Conservation (phyloP, 176 grass and related monocot genomes). For the Zoysia japonica region DNA sequence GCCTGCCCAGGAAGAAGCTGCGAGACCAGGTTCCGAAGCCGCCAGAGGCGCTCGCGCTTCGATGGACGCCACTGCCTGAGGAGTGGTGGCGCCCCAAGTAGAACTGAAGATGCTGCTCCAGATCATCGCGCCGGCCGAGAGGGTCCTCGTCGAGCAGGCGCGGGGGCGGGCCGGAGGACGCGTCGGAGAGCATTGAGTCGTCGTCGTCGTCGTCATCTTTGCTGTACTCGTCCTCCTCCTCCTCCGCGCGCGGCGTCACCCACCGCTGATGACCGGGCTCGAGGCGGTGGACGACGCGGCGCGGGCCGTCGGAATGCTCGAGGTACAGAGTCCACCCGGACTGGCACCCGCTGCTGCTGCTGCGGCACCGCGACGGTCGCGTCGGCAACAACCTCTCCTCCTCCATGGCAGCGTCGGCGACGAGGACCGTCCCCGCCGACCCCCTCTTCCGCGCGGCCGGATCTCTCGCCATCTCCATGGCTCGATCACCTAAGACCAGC, state of each 20-base stretch:
- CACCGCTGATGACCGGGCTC: background rate
- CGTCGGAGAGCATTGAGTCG: conserved; percentile 87
- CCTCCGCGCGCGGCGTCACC: conserved; percentile 14
- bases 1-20: too few species aligned
- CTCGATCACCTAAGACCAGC: too few species aligned
- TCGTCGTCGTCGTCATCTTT: conserved; percentile 41
- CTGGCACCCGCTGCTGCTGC: conserved; percentile 80
- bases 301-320: conserved; percentile 43
- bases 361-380: too few species aligned
- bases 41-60: too few species aligned
- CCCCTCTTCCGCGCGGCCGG: background rate
- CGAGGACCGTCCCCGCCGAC: background rate
- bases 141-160: background rate
- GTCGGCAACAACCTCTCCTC: conserved; percentile 39
- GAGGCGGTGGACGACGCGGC: background rate
- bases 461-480: background rate
- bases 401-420: background rate
- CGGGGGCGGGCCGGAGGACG: conserved; percentile 70
- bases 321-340: conserved; percentile 93
- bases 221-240: conserved; percentile 22
- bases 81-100: too few species aligned
- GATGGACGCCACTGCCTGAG: too few species aligned
- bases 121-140: too few species aligned
- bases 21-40: too few species aligned
- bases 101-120: too few species aligned